Percentiles rank a stretch among this genome's conserved stretches.
Evolutionary conservation across 805 yeast genomes (phyloP).

Genomic region (Metschnikowia colocasiae): DNA sequence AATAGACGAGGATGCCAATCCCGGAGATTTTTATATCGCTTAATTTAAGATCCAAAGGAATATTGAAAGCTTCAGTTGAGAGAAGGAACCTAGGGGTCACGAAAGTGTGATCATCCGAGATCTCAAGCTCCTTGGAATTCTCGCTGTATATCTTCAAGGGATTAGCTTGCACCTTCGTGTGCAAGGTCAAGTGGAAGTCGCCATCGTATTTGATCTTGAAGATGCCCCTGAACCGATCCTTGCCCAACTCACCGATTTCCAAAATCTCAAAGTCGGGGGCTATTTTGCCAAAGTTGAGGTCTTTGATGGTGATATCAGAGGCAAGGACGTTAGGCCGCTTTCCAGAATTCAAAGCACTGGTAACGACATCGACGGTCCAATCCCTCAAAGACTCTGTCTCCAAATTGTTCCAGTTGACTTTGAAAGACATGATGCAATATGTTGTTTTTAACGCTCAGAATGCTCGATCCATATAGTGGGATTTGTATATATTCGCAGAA

Average conservation of each 20-base stretch:
- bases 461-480: neutral
- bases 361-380: conserved; percentile 62
- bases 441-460: neutral
- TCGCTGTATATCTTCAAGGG: conserved; percentile 66
- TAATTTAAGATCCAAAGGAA: conserved; percentile 73
- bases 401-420: conserved; percentile 72
- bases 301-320: conserved; percentile 62
- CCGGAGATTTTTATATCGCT: conserved; percentile 72
- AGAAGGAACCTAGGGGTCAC: conserved; percentile 64
- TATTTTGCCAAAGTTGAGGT: conserved; percentile 66
- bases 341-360: conserved; percentile 72
- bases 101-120: conserved; percentile 38
- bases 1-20: conserved; percentile 79
- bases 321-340: conserved; percentile 68
- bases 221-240: conserved; percentile 75
- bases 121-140: conserved; percentile 36
- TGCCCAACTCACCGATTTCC: conserved; percentile 78
- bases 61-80: conserved; percentile 64
- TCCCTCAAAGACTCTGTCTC: conserved; percentile 59
- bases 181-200: conserved; percentile 69
- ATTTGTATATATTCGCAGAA: neutral
- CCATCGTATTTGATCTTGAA: conserved; percentile 75
- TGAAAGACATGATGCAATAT: conserved; percentile 57
- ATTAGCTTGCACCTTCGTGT: conserved; percentile 81
- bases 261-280: conserved; percentile 75